These are phyloP conservation scores for Apiospora kogelbergensis DNA, from an alignment of 2,329 filamentous ascomycete species.

Conservation along the genomic window DNA sequence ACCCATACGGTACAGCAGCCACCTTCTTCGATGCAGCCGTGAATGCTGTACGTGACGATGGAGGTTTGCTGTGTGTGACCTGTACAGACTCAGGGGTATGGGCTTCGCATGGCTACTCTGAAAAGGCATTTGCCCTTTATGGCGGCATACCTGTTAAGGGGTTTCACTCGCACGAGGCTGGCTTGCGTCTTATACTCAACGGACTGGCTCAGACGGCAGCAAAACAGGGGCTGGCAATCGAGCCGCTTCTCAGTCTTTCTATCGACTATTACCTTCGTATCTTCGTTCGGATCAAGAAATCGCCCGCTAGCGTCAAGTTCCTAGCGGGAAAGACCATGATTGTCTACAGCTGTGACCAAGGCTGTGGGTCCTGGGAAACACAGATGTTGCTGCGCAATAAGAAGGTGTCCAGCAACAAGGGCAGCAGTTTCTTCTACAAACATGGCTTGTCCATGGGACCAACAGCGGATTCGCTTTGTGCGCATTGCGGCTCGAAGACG, in stretches of 20 bases:
- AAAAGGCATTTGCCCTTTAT: conserved; percentile 93
- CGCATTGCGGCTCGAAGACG: conserved; percentile 82
- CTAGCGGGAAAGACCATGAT: conserved; percentile 89
- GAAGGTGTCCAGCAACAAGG: conserved; percentile 67
- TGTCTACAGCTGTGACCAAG: conserved; percentile 85
- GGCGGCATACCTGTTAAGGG: conserved; percentile 87
- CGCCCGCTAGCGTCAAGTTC: conserved; percentile 85
- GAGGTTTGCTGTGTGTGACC: conserved; percentile 89
- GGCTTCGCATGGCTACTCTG: conserved; percentile 89
- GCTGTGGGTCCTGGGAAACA: conserved; percentile 88
- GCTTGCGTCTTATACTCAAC: conserved; percentile 82
- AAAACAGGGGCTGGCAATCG: conserved; percentile 83
- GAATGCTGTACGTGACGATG: conserved; percentile 79
- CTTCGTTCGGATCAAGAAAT: conserved; percentile 79
- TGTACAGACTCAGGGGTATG: conserved; percentile 96
- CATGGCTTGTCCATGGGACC: conserved; percentile 74
- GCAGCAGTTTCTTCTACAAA: conserved; percentile 71
- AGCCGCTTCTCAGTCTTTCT: conserved; percentile 87
- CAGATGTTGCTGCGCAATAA: conserved; percentile 75
- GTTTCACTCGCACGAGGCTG: conserved; percentile 82
- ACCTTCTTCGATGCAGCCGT: conserved; percentile 91
- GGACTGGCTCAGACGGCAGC: conserved; percentile 77
- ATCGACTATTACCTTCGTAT: conserved; percentile 95
- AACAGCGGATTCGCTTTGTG: conserved; percentile 64
- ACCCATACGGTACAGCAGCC: conserved; percentile 92